phyloP scores from a whole-genome alignment of 2,329 filamentous ascomycete genomes.

The Hymenoscyphus repandus region DNA sequence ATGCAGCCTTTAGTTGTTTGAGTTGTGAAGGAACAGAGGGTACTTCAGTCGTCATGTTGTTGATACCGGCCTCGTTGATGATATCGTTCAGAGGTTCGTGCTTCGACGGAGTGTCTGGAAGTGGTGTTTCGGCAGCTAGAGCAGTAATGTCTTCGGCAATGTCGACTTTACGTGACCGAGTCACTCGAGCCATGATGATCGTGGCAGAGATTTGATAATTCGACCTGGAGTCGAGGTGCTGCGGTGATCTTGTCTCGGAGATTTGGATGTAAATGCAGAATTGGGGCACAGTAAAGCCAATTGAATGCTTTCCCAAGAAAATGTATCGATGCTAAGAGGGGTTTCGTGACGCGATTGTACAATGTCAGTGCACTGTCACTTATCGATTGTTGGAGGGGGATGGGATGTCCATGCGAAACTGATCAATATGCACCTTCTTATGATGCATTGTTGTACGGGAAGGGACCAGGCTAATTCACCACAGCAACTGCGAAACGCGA shows the following conservation, averaged over 20 bases:
- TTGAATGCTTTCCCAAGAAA: slow-evolving; percentile 8
- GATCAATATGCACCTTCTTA: slow-evolving; percentile 6
- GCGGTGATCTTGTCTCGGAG: slow-evolving; percentile 8
- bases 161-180: slow-evolving; percentile 27
- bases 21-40: slow-evolving; percentile 22
- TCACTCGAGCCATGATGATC: slow-evolving; percentile 29
- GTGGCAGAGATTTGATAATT: background rate
- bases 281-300: slow-evolving; percentile 2
- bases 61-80: slow-evolving; percentile 17
- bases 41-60: slow-evolving; percentile 17
- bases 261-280: slow-evolving; percentile 1
- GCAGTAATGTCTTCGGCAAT: slow-evolving; percentile 27
- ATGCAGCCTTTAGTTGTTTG: slow-evolving; percentile 31
- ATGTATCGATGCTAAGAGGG: slow-evolving; percentile 16
- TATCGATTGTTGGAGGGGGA: slow-evolving; percentile 20
- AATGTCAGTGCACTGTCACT: slow-evolving; percentile 19
- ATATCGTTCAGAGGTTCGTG: slow-evolving; percentile 16
- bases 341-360: slow-evolving; percentile 13
- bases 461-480: slow-evolving; percentile 1
- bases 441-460: background rate
- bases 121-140: slow-evolving; percentile 18
- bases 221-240: slow-evolving; percentile 1
- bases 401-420: slow-evolving; percentile 14
- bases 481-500: slow-evolving; percentile 12
- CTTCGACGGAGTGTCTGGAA: slow-evolving; percentile 15